Evolutionary conservation across 805 yeast species (phyloP), one percentile per base, ranked within the genome.

Genomic region (Metschnikowia matae): DNA sequence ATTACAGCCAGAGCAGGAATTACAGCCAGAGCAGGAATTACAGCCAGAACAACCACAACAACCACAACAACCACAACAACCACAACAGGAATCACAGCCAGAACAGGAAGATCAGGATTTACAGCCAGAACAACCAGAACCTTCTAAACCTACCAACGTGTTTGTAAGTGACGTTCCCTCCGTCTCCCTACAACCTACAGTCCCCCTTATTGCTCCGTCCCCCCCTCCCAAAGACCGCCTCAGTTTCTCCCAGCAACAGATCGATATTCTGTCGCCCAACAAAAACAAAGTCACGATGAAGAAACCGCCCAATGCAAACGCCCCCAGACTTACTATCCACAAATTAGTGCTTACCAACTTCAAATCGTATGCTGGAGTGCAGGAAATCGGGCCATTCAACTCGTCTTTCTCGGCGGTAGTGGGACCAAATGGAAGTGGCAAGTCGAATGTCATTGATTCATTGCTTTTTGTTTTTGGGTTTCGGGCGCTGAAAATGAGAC

Each of bases 341-440:
- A 81, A 82, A 57, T 68, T 94, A 26, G 85, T 85, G 1, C 74
- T 95, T 39, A 83, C 84, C 1, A 87, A 94, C 64, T 94, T 94
- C 79, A 94, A 94, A 64, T 90, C 97, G 0, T 94, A 94, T 64
- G 98, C 97, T 0, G 99, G 99, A 0, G 72, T 78, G 15, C 98
- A 94, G 69, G 81, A 81, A 6, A 87, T 94, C 46, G 99, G 99
- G 0, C 99, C 99, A 0, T 94, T 94, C 67, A 87, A 94, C 60
- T 70, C 91, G 35, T 89, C 95, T 4, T 95, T 94, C 62, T 88
- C 96, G 10, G 98, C 99, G 0, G 96, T 94, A 10, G 97, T 94
- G 13, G 99, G 99, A 0, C 99, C 99, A 4, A 94, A 94, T 66
- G 99, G 99, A 7, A 87, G 96, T 11, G 99, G 99, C 2, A 94